Evolutionary conservation across 805 yeast species (phyloP), one percentile per base, ranked within the genome.

Genomic region (Kodamaea leandrae): DNA sequence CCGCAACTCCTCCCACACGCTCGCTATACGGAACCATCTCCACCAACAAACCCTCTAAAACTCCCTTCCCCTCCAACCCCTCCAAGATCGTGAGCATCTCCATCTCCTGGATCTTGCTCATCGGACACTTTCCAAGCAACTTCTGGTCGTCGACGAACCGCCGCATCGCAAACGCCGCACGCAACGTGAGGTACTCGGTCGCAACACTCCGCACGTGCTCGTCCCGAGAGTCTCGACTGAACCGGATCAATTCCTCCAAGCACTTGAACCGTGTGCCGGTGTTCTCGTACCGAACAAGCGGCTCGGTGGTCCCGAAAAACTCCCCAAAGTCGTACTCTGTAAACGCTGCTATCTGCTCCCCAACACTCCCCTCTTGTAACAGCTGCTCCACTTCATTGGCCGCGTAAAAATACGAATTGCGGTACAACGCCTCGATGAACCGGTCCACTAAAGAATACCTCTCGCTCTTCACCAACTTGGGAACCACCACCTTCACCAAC

Each of bases 271-370:
- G 73, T 26, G 84, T 69, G 4, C 57, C 46, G 9, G 64, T 63
- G 43, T 83, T 76, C 1, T 74, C 59, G 16, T 71, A 57, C 8
- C 67, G 52, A 1, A 50, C 51, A 1, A 82, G 57, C 2, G 76
- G 72, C 27, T 72, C 71, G 0, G 91, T 83, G 0, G 86, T 71
- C 1, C 93, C 93, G 50, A 73, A 78, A n/a, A 74, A 64, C 6
- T 71, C 70, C 7, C 71, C 73, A 41, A 76, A 71, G 10, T 72
- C 61, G 43, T 74, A 74, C 1, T 54, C 42, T 8, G 28, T 2
- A 71, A 56, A 3, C 81, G 51, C 8, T 52, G 55, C 58, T 4
- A 75, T 61, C 9, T 65, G 69, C 3, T 55, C 53, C 3, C 54
- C 55, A 16, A 54, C 48, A 20, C 41, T 50, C 23, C 51, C 55